Conservation (phyloP, 352 stramenopile genomes). For the Globisporangium okanoganense region DNA sequence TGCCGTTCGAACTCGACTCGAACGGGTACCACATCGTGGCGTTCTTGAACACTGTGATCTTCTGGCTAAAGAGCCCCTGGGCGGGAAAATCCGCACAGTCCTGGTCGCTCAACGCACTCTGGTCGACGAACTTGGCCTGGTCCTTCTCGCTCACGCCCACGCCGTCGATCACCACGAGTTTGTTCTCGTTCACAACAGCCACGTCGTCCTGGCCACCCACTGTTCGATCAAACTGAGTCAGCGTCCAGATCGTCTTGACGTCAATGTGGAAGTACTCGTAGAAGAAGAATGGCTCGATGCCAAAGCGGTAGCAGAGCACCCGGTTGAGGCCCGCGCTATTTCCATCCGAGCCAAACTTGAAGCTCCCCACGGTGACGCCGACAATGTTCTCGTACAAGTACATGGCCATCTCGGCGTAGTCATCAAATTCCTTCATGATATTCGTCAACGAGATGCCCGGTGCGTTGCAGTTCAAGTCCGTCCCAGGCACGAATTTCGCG, state of each 20-base stretch:
- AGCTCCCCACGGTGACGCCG: constrained; percentile 37
- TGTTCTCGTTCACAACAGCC: constrained; percentile 54
- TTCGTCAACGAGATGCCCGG: constrained; percentile 43
- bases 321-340: constrained; percentile 33
- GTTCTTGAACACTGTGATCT: constrained; percentile 38
- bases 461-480: constrained; percentile 26
- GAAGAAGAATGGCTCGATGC: constrained; percentile 44
- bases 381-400: constrained; percentile 60
- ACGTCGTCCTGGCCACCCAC: constrained; percentile 30
- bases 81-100: constrained; percentile 36
- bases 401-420: constrained; percentile 57
- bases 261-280: constrained; percentile 54
- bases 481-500: constrained; percentile 51
- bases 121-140: constrained; percentile 48
- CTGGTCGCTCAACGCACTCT: constrained; percentile 12
- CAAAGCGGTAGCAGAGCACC: constrained; percentile 63
- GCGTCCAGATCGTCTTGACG: constrained; percentile 55
- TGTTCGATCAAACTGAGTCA: constrained; percentile 23
- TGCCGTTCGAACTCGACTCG: constrained; percentile 40
- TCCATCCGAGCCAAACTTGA: constrained; percentile 32
- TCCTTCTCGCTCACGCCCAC: constrained; percentile 51
- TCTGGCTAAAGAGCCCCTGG: constrained; percentile 28
- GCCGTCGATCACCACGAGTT: constrained; percentile 46
- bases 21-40: constrained; percentile 50
- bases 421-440: constrained; percentile 64